phyloP scores from a whole-genome alignment of 306 rosid genomes.

The Acacia acuminata region DNA sequence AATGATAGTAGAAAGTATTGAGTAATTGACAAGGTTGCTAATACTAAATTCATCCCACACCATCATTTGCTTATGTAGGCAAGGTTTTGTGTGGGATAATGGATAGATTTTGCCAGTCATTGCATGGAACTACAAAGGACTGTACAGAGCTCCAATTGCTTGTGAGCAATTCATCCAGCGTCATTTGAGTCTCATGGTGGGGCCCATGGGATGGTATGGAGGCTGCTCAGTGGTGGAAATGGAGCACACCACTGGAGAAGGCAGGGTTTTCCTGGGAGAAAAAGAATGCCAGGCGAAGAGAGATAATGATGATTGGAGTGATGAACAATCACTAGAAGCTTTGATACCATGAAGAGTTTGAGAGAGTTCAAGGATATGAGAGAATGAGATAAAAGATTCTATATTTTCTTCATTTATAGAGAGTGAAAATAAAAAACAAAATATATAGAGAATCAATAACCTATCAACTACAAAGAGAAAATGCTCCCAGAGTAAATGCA shows the following conservation, averaged over 20 bases:
- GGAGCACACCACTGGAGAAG: not conserved
- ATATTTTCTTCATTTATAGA: not conserved
- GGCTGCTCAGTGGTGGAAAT: not conserved
- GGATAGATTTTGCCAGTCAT: not conserved
- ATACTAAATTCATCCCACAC: slow-evolving; percentile 6
- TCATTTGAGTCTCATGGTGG: not conserved
- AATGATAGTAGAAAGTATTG: not conserved
- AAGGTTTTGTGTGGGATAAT: not conserved
- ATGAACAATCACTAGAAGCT: not conserved
- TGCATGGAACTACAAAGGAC: not conserved
- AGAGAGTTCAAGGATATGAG: not conserved
- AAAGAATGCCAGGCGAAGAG: not conserved
- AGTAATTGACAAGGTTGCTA: not conserved
- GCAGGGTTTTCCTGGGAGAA: not conserved
- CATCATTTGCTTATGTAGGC: not conserved
- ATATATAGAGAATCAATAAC: not conserved
- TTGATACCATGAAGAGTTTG: not conserved
- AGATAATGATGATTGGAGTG: not conserved
- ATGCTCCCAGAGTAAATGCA: not conserved
- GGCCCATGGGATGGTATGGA: not conserved
- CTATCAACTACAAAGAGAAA: not conserved
- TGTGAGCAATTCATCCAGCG: not conserved
- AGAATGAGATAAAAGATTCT: not conserved
- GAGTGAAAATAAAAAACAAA: not conserved
- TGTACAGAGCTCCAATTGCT: not conserved